Base-by-base conservation (phyloP, 352 stramenopile species). In the Phytophthora citrophthora region DNA sequence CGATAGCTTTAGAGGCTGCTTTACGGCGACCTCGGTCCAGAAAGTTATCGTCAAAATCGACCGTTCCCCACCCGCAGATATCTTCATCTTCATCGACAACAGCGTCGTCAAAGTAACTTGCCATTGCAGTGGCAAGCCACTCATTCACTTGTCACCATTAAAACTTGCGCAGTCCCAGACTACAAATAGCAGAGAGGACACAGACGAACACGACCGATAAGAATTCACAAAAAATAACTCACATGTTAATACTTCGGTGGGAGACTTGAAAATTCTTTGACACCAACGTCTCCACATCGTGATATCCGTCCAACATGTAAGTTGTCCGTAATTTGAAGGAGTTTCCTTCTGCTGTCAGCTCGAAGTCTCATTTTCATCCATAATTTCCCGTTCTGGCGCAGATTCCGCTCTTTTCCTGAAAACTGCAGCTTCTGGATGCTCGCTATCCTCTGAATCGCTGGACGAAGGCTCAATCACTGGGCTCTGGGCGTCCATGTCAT, bases 401-500 rank as follows among this genome's bases (percentile, higher is more conserved):
- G 43, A 68, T 12, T 68, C 55, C 16, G 49, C 41, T 65, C 50
- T 52, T 50, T 61, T 34, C 29, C 29, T 64, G 34, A 54, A 47
- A 36, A 38, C 41, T 31, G 16, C 32, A 39, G 43, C 26, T 27
- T 31, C 20, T 4, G 20, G 23, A 11, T 15, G 29, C 4, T 54
- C 53, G 27, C 15, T 32, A 12, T 59, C 56, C 23, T 69, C 62
- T 20, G 45, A 74, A 20, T 76, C 58, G 10, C 34, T 50, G 16
- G 38, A 53, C n/a, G 50, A 44, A 27, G 45, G n/a, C 46, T 64
- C 73, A 6, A 81, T 70, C 4, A 68, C 47, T 20, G 74, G 69
- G 26, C 73, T 83, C 29, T 60, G 46, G 5, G 64, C 74, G 64
- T 90, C 81, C 26, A 92, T 60, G 10, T 77, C 46, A 38, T 85